Evolutionary conservation across 148 eudicot species (phyloP).

Genomic region (Camellia japonica): DNA sequence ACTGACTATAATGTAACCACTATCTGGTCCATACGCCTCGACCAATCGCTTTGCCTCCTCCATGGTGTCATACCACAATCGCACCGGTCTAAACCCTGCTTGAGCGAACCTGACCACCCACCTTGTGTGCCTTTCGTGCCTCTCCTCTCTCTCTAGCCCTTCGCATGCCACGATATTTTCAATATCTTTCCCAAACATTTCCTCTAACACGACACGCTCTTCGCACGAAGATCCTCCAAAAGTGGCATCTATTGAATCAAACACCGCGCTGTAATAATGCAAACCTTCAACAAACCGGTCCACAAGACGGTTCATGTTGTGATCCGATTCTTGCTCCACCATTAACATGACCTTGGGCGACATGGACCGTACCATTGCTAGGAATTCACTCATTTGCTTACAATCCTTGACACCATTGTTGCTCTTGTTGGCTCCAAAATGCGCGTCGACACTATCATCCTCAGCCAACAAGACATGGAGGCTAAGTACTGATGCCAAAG

Average conservation of each 20-base stretch:
- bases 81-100: conserved; percentile 27
- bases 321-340: conserved; percentile 41
- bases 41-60: conserved; percentile 27
- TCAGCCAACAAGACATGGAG: conserved; percentile 32
- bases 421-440: conserved; percentile 22
- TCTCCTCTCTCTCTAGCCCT: conserved; percentile 28
- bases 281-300: conserved; percentile 38
- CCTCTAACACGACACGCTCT: conserved; percentile 29
- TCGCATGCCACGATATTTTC: conserved; percentile 36
- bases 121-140: conserved; percentile 27
- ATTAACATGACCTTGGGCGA: conserved; percentile 29
- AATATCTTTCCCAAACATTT: conserved; percentile 41
- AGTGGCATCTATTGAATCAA: conserved; percentile 29
- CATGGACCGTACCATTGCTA: conserved; percentile 27
- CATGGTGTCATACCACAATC: conserved; percentile 20
- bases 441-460: conserved; percentile 26
- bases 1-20: conserved; percentile 25
- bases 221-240: conserved; percentile 17
- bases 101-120: conserved; percentile 26
- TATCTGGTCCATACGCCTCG: conserved; percentile 20
- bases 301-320: conserved; percentile 25
- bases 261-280: conserved; percentile 34
- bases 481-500: conserved; percentile 21
- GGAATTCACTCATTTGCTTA: conserved; percentile 23
- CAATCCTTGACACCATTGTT: conserved; percentile 21